Evolutionary conservation across 345 rosid genomes (phyloP), one percentile per base, ranked within the genome.

Genomic region (Sonneratia caseolaris): DNA sequence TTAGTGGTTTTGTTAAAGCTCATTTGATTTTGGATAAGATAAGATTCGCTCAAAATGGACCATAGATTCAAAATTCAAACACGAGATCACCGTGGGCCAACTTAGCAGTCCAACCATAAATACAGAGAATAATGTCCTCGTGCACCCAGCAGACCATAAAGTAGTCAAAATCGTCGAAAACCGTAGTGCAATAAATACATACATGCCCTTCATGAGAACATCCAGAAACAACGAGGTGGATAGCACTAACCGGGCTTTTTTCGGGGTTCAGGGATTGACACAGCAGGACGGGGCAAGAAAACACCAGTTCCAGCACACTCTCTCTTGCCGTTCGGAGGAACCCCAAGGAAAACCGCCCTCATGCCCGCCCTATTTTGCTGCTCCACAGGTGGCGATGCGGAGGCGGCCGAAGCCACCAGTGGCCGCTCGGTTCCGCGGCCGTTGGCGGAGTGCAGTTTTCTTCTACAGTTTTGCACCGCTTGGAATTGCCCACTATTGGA

Each of bases 301-400:
- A 94, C 97, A 11, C 96, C 97, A 3, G 98, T 94, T 3, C 97
- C 98, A 6, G 95, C 79, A 53, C 83, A 86, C 70, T 84, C 88
- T 38, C 80, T 79, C 79, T 86, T 88, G 8, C 47, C 74, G 0
- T 59, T 81, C 22, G 80, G 51, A 0, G 79, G 75, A 21, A 81
- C 71, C 9, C 90, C 89, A 12, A 88, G 84, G 48, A 88, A 83
- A 12, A 85, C 87, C 62, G 90, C 85, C 32, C 85, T 78, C 97
- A 86, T 84, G 49, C 78, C 83, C 9, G 89, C 82, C 65, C 85
- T 82, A 49, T 67, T 72, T 68, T 49, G 78, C 36, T 76, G 87
- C 36, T 84, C 85, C 47, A 85, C 75, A 62, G 87, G 70, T 13
- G 91, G 81, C 96, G 91, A 88, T 61, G 86, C 87, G 78, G 90